Evolutionary conservation across 352 stramenopile genomes (phyloP).

Genomic region (Pythium rishiriense): DNA sequence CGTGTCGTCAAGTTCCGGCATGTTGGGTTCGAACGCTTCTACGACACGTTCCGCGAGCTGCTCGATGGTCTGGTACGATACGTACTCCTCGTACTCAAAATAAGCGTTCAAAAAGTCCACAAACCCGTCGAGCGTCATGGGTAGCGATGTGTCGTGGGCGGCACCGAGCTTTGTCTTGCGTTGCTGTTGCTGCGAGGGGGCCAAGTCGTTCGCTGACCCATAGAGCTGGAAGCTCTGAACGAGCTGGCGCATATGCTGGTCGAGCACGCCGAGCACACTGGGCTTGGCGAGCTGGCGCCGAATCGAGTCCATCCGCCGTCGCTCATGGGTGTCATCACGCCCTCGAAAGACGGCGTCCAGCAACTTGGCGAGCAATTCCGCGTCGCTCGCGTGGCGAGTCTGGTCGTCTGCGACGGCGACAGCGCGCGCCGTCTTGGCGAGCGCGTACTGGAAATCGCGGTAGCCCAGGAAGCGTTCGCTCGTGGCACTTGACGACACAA

Average conservation of each 20-base stretch:
- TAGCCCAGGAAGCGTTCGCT: conserved; percentile 53
- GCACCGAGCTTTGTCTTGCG: background rate
- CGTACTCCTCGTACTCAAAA: conserved; percentile 74
- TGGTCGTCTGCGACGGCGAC: background rate
- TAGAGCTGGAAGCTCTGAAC: conserved; percentile 70
- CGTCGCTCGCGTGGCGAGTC: conserved; percentile 24
- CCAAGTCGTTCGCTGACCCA: conserved; percentile 29
- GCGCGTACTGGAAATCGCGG: conserved; percentile 59
- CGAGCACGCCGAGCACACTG: conserved; percentile 50
- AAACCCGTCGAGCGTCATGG: conserved; percentile 68
- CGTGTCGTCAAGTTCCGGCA: background rate
- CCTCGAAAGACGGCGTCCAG: conserved; percentile 32
- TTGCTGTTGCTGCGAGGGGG: background rate
- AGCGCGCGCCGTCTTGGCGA: conserved; percentile 41
- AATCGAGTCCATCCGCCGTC: conserved; percentile 43
- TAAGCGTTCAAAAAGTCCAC: conserved; percentile 80
- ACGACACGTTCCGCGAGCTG: conserved; percentile 11
- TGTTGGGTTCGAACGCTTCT: background rate
- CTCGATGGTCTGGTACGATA: conserved; percentile 50
- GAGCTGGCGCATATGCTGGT: conserved; percentile 41
- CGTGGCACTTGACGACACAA: conserved; percentile 49
- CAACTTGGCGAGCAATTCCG: conserved; percentile 32
- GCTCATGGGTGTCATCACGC: background rate
- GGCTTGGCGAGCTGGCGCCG: conserved; percentile 46
- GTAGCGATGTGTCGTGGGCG: conserved; percentile 26